phyloP scores from a whole-genome alignment of 2,329 filamentous ascomycete species.

The Nigrospora sphaerica region DNA sequence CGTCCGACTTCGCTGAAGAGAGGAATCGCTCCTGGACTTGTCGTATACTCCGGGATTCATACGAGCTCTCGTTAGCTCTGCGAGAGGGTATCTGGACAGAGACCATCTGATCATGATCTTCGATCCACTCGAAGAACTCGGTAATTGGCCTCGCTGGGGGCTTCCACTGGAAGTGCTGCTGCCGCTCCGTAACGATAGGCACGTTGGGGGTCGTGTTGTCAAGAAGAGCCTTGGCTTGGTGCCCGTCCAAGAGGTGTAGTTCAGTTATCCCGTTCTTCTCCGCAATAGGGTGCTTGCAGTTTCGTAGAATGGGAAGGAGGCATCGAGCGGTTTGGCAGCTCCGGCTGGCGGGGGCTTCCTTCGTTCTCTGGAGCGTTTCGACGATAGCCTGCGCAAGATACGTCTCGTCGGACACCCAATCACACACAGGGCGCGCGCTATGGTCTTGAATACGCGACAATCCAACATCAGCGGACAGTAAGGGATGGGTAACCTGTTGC shows the following conservation, averaged over 20 bases:
- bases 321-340: constrained; percentile 1
- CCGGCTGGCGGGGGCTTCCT: not conserved
- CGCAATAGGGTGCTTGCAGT: no score
- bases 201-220: constrained; percentile 1
- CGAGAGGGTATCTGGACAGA: constrained; percentile 2
- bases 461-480: not conserved
- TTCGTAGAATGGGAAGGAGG: not conserved
- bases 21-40: constrained; percentile 2
- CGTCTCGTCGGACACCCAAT: not conserved
- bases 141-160: not conserved
- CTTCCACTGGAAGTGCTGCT: constrained; percentile 1
- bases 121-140: constrained; percentile 2
- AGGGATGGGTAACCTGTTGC: not conserved
- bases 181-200: constrained; percentile 1
- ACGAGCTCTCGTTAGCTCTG: not conserved
- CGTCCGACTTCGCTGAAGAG: not conserved
- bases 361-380: not conserved
- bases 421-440: constrained; percentile 1
- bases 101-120: constrained; percentile 1
- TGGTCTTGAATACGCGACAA: not conserved
- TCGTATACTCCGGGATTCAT: constrained; percentile 1
- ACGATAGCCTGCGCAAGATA: constrained; percentile 1
- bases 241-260: constrained; percentile 1
- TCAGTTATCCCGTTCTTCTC: not conserved
- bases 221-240: constrained; percentile 1